Evolutionary conservation across 2,329 filamentous ascomycete species (phyloP), one percentile per base, ranked within the genome.

Genomic region (Colletotrichum karsti): DNA sequence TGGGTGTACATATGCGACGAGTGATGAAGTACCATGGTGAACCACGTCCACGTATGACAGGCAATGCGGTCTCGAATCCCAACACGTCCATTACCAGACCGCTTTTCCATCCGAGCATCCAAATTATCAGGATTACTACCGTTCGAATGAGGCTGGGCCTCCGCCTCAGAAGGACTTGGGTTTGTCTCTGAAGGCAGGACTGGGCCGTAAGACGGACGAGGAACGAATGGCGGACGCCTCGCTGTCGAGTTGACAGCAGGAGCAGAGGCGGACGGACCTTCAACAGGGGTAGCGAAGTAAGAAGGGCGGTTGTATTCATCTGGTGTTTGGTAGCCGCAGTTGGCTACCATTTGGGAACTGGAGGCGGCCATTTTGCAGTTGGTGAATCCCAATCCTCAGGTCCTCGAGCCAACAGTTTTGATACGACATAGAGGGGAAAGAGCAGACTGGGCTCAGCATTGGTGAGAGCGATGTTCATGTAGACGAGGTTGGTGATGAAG

Each of bases 41-140:
- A 95, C 85, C 90, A 95, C 0, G 92, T 94, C 93, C 93, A 95
- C 72, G 82, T 82, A 69, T 84, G 83, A 67, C 84, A 88, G 42
- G 80, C 82, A 66, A 88, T 84, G 37, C 86, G 79, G 69, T 87
- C 86, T 39, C 82, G 79, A 53, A 88, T 73, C 15, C 84, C 77
- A 50, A 86, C 78, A 50, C 77, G 81, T n/a, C 68, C 74, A 1
- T 37, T 56, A 9, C 70, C 56, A 3, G 56, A 48, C 13, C 68
- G 54, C 46, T 65, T 69, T 30, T 50, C 58, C 9, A 39, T 75
- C 77, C 57, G 77, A 39, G 76, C 75, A 35, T 82, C 74, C 64
- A 81, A 74, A 67, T 77, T 73, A 37, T 80, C 78, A 33, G 82
- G 70, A 46, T 70, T 76, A 15, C 71, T 69, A 71, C 75, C 13